phyloP scores from a whole-genome alignment of 169 alveolate genomes.

The Eimeria acervulina region DNA sequence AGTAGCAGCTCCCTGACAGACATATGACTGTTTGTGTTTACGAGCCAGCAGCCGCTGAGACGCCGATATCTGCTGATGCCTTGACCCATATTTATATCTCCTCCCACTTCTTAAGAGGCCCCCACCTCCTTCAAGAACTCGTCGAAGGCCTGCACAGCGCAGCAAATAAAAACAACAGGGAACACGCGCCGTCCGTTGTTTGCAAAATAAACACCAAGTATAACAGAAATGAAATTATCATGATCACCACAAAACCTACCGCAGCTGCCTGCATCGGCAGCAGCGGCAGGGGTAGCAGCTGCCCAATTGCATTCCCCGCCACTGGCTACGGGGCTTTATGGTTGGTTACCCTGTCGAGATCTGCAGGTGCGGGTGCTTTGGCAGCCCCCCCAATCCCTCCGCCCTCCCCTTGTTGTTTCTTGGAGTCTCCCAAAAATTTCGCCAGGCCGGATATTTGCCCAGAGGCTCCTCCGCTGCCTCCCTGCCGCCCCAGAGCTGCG shows the following conservation, averaged over 20 bases:
- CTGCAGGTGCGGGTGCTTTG: conserved; percentile 33
- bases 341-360: conserved; percentile 30
- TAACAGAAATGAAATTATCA: not conserved
- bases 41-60: not conserved
- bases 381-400: not conserved
- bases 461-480: conserved; percentile 11
- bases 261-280: not conserved
- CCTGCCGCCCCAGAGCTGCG: conserved; percentile 62
- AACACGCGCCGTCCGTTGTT: not conserved
- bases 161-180: not conserved
- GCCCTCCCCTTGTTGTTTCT: conserved; percentile 34
- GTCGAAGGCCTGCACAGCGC: conserved; percentile 45
- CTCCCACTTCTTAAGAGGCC: conserved; percentile 11
- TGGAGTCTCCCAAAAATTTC: conserved; percentile 35
- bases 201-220: not conserved
- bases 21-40: not conserved
- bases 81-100: not conserved
- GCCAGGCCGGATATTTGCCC: conserved; percentile 20
- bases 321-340: not conserved
- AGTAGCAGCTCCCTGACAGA: not conserved
- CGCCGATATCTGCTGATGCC: not conserved
- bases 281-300: not conserved
- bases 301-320: not conserved
- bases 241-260: not conserved
- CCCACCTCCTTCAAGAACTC: conserved; percentile 73